Conservation (phyloP, 495 filamentous ascomycete genomes). For the Rusavskia elegans region DNA sequence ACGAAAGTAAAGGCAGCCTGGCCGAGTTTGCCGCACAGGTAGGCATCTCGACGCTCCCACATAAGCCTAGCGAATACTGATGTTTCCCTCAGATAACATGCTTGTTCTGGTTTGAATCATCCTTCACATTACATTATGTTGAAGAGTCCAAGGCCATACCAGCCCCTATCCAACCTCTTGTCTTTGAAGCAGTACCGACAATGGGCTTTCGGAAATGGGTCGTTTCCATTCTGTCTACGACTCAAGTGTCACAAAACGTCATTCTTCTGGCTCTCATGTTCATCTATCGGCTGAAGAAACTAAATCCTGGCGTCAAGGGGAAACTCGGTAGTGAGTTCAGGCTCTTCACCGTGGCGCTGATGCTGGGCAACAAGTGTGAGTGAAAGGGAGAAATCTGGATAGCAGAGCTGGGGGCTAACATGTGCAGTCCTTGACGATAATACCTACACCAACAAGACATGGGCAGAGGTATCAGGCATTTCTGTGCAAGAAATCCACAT, state of each 20-base stretch:
- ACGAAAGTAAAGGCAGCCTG: constrained; percentile 52
- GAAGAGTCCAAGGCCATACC: constrained; percentile 42
- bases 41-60: constrained; percentile 12
- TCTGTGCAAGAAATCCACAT: constrained; percentile 91
- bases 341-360: constrained; percentile 88
- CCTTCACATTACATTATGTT: constrained; percentile 52
- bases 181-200: constrained; percentile 57
- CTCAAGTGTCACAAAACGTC: constrained; percentile 94
- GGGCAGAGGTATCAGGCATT: constrained; percentile 96
- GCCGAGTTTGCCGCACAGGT: constrained; percentile 75
- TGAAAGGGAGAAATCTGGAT: neutral
- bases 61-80: neutral
- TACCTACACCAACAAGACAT: constrained; percentile 99
- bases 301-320: constrained; percentile 74
- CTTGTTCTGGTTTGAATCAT: constrained; percentile 97
- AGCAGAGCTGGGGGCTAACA: constrained; percentile 14
- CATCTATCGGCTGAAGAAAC: constrained; percentile 81
- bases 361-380: constrained; percentile 97
- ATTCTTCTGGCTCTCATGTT: constrained; percentile 82
- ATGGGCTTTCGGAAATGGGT: constrained; percentile 88
- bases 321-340: constrained; percentile 89
- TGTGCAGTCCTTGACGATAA: constrained; percentile 81
- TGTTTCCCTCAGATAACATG: constrained; percentile 66
- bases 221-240: constrained; percentile 74
- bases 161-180: constrained; percentile 36